Base-by-base conservation (phyloP, 345 rosid species). In the Salix brachista region DNA sequence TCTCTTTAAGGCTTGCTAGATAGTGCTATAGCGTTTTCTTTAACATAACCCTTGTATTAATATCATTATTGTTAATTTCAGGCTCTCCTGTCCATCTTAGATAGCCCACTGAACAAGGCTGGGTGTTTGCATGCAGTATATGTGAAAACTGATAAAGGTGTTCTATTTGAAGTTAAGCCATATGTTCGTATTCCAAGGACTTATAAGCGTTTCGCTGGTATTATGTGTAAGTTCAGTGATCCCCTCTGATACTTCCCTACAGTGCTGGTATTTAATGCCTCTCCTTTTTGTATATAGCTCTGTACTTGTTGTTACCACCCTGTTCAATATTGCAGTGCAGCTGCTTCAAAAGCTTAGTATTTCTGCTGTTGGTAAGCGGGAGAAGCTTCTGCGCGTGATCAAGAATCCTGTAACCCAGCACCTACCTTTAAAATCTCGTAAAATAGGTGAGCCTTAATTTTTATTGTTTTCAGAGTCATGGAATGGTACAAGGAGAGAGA, bases 111-210 rank as follows among this genome's bases (percentile, higher is more conserved):
- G 64, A 92, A 88, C 60, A 91, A 92, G 81, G 97, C 98, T 74
- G 98, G 97, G 77, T 90, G 91, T 76, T 83, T 94, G 72, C 84
- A 77, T 75, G 92, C 97, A 8, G 87, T 94, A 18, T 92, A 91
- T 69, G 96, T 94, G 80, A 89, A 77, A 83, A 94, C 98, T 6
- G 95, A 91, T 32, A 86, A 87, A 87, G 97, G 97, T 81, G 92
- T 94, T 37, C 97, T 92, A 71, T 86, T 94, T 82, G 91, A 94
- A 86, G 90, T 94, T 32, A 90, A 90, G 74, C 95, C 97, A 42
- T 89, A 94, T 80, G 97, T 91, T 48, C 94, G 97, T 60, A 83
- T 94, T 42, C 98, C 98, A 32, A 86, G 98, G 82, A 94, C 97
- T 23, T 92, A 80, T 72, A 91, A 91, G 84, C 92, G 97, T 1